Conservation (phyloP, 2,329 filamentous ascomycete species). For the Colletotrichum phormii region DNA sequence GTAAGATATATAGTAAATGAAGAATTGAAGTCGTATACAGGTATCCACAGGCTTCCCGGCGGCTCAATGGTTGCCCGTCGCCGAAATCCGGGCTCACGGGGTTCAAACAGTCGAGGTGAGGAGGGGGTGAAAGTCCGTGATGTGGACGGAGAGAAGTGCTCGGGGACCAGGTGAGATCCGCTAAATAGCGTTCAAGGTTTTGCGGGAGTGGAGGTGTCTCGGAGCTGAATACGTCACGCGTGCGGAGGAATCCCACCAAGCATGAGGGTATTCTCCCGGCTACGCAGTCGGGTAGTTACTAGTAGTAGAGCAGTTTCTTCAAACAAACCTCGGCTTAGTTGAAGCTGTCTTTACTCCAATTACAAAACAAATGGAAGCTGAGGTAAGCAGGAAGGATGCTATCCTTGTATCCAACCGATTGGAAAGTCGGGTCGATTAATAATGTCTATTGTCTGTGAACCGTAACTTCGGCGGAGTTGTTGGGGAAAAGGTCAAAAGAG, state of each 20-base stretch:
- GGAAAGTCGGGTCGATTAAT: too few species aligned
- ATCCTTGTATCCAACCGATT: too few species aligned
- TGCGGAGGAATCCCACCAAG: slow-evolving; percentile 2
- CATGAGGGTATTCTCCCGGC: neutral
- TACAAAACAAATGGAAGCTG: too few species aligned
- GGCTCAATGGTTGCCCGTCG: too few species aligned
- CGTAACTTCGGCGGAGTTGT: too few species aligned
- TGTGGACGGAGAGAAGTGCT: neutral
- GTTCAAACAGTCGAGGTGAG: neutral
- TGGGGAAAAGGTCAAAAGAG: neutral
- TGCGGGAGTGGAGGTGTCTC: neutral
- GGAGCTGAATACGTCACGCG: slow-evolving; percentile 21
- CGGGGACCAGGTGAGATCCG: slow-evolving; percentile 9
- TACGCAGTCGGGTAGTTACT: too few species aligned
- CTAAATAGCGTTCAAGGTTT: slow-evolving; percentile 7
- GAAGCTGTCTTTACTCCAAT: too few species aligned
- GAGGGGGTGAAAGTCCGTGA: neutral
- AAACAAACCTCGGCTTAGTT: too few species aligned
- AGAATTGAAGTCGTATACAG: neutral
- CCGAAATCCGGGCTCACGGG: neutral
- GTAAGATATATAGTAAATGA: neutral
- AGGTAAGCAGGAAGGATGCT: too few species aligned
- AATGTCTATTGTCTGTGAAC: too few species aligned
- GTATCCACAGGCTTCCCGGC: neutral
- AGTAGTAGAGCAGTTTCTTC: too few species aligned